Evolutionary conservation across 2,329 filamentous ascomycete species (phyloP).

Genomic region (Hymenotorrendiella dingleyae): DNA sequence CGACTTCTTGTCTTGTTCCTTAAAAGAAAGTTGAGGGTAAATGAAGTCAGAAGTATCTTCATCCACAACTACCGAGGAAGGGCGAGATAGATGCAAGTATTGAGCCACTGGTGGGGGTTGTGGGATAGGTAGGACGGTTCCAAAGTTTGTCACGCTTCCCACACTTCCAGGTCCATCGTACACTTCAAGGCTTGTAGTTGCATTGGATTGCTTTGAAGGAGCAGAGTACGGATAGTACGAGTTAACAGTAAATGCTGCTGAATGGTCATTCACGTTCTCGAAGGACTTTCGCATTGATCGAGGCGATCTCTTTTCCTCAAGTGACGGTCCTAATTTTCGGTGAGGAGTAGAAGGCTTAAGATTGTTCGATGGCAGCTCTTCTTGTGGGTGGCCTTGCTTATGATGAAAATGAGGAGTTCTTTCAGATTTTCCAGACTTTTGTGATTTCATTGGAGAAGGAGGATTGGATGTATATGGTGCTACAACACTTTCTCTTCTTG

Average conservation of each 20-base stretch:
- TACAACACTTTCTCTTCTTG: constrained; percentile 15
- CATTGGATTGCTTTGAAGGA: background rate
- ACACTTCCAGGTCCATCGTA: constrained; percentile 2
- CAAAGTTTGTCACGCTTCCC: constrained; percentile 5
- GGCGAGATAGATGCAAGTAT: constrained; percentile 7
- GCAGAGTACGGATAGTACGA: constrained; percentile 1
- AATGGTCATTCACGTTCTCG: background rate
- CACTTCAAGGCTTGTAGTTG: background rate
- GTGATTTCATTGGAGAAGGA: constrained; percentile 23
- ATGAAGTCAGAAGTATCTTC: constrained; percentile 5
- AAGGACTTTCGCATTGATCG: constrained; percentile 6
- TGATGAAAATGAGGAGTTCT: constrained; percentile 13
- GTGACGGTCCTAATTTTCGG: background rate
- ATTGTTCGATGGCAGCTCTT: constrained; percentile 20
- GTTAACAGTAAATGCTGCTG: background rate
- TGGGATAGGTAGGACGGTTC: constrained; percentile 3
- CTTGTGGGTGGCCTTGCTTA: constrained; percentile 1
- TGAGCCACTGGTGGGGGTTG: constrained; percentile 11
- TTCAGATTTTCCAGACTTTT: constrained; percentile 19
- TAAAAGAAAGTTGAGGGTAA: constrained; percentile 6
- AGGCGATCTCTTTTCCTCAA: constrained; percentile 6
- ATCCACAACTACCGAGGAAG: background rate
- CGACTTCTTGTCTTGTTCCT: constrained; percentile 1
- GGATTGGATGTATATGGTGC: constrained; percentile 26
- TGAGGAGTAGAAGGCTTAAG: background rate